Conservation (phyloP, 306 rosid genomes). For the Inga laurina region DNA sequence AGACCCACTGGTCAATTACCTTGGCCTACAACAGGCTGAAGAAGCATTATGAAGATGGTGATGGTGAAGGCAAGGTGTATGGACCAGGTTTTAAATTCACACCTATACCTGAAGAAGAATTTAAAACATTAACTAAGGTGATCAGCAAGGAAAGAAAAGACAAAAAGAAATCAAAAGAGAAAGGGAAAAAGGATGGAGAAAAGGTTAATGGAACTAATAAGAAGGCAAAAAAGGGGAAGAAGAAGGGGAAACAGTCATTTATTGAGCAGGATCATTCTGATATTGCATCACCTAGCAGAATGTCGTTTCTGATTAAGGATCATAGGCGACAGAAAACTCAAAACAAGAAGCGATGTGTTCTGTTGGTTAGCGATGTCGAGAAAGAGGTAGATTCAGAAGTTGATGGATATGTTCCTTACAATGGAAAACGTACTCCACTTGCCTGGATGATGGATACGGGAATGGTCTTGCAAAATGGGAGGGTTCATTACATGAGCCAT, state of each 20-base stretch:
- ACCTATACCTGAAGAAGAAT: conserved; percentile 72
- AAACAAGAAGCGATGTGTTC: conserved; percentile 54
- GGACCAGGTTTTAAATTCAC: conserved; percentile 67
- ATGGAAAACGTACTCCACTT: conserved; percentile 81
- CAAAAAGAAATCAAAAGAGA: conserved; percentile 26
- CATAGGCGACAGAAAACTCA: conserved; percentile 53
- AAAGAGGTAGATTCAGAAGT: conserved; percentile 62
- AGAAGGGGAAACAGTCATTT: conserved; percentile 46
- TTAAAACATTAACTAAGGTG: conserved; percentile 54
- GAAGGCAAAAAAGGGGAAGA: conserved; percentile 48
- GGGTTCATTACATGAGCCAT: conserved; percentile 61
- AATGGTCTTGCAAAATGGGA: conserved; percentile 57
- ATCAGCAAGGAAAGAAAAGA: conserved; percentile 34
- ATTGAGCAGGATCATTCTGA: conserved; percentile 33
- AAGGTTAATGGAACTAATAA: conserved; percentile 32
- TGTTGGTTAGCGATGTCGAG: conserved; percentile 69
- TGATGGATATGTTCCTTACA: conserved; percentile 75
- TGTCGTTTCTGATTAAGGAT: conserved; percentile 39
- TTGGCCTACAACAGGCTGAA: conserved; percentile 78
- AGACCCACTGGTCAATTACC: conserved; percentile 95
- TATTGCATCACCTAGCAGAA: conserved; percentile 32
- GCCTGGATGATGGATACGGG: conserved; percentile 94
- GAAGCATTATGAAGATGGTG: conserved; percentile 61
- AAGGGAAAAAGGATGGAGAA: conserved; percentile 33
- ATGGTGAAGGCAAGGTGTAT: conserved; percentile 55